Evolutionary conservation across 2,329 filamentous ascomycete genomes (phyloP).

Genomic region (Arthrobotrys conoides): DNA sequence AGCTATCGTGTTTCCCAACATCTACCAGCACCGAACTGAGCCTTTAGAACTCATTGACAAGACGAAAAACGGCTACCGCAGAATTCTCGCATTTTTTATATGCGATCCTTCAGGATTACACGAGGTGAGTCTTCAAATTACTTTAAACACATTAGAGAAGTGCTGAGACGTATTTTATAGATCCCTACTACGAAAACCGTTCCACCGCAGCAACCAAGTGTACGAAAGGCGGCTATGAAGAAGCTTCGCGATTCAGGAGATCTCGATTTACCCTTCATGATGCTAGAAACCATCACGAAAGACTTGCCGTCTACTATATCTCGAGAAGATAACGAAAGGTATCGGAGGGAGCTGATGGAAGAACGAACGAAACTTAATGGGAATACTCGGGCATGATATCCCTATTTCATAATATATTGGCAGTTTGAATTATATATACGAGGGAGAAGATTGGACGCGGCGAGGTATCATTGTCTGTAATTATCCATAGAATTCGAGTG

Average conservation of each 20-base stretch:
- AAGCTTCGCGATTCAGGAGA: background rate
- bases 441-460: no score
- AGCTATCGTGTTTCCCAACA: conserved; percentile 73
- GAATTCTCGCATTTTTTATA: conserved; percentile 74
- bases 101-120: conserved; percentile 70
- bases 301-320: conserved; percentile 14
- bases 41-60: conserved; percentile 71
- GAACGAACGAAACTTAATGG: conserved; percentile 19
- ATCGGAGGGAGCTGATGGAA: conserved; percentile 19
- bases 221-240: background rate
- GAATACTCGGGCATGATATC: background rate
- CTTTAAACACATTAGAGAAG: background rate
- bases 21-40: conserved; percentile 71
- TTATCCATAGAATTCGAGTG: background rate
- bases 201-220: conserved; percentile 16
- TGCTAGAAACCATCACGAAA: background rate
- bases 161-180: background rate
- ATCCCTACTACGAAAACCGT: conserved; percentile 10
- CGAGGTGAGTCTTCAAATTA: background rate
- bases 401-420: no score
- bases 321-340: conserved; percentile 17
- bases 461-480: no score
- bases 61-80: conserved; percentile 72
- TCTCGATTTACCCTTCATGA: background rate
- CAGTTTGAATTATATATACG: no score